These are phyloP conservation scores for Fusarium liriodendri DNA, from an alignment of 2,329 filamentous ascomycete species.

Conservation along the genomic window DNA sequence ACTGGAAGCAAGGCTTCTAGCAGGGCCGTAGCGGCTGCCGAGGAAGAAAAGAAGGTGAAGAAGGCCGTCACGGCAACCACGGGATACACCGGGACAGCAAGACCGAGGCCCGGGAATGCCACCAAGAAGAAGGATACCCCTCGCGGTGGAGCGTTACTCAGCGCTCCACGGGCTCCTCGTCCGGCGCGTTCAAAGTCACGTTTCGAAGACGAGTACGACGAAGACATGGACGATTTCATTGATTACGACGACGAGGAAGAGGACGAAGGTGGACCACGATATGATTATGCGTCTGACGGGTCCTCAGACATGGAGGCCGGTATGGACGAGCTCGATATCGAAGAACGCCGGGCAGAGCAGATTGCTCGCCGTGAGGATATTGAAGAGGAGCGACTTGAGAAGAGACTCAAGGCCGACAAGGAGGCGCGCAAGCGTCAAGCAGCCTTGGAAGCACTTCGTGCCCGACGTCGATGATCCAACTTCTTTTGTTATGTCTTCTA, in stretches of 20 bases:
- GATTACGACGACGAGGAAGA: conserved; percentile 70
- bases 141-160: conserved; percentile 56
- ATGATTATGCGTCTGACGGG: conserved; percentile 71
- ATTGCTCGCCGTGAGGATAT: conserved; percentile 76
- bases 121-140: conserved; percentile 48
- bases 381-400: conserved; percentile 71
- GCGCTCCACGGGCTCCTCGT: conserved; percentile 44
- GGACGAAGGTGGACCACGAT: conserved; percentile 55
- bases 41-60: conserved; percentile 66
- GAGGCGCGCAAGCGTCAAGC: conserved; percentile 62
- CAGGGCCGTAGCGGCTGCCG: conserved; percentile 6
- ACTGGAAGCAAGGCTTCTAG: conserved; percentile 35
- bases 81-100: conserved; percentile 73
- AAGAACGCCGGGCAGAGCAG: conserved; percentile 72
- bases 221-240: conserved; percentile 71
- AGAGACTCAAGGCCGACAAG: conserved; percentile 70
- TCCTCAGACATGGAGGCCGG: conserved; percentile 86
- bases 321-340: conserved; percentile 77
- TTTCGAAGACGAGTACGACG: conserved; percentile 71
- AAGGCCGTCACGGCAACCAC: conserved; percentile 72
- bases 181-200: conserved; percentile 49
- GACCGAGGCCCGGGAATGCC: conserved; percentile 60
- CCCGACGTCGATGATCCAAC: conserved; percentile 42
- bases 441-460: conserved; percentile 50
- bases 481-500: neutral